phyloP scores from a whole-genome alignment of 2,329 filamentous ascomycete species.

The Exophiala sideris region DNA sequence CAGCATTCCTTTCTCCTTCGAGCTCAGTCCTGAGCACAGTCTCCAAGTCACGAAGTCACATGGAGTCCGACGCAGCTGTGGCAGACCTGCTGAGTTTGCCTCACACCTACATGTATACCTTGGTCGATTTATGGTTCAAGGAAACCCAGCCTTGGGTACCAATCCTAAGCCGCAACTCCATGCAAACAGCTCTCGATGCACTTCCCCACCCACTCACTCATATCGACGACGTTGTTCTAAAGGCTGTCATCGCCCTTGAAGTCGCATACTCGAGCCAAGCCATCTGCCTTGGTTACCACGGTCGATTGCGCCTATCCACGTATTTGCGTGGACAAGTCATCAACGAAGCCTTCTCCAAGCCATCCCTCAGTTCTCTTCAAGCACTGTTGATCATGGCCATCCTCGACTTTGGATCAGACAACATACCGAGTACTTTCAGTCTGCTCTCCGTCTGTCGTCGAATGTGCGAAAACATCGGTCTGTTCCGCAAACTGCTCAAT shows the following conservation, averaged over 20 bases:
- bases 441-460: constrained; percentile 26
- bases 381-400: constrained; percentile 27
- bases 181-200: constrained; percentile 17
- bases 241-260: constrained; percentile 26
- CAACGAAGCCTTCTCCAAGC: constrained; percentile 25
- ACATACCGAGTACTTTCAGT: constrained; percentile 27
- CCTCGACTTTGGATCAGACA: constrained; percentile 27
- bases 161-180: constrained; percentile 30
- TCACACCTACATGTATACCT: constrained; percentile 21
- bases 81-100: constrained; percentile 23
- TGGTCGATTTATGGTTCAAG: constrained; percentile 36
- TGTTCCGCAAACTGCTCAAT: constrained; percentile 25
- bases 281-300: constrained; percentile 27
- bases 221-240: constrained; percentile 26
- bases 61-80: constrained; percentile 23
- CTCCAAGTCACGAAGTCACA: background rate
- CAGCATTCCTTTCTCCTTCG: constrained; percentile 5
- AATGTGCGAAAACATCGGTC: constrained; percentile 27
- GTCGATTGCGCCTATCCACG: constrained; percentile 22
- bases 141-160: constrained; percentile 39
- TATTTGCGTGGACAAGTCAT: constrained; percentile 25
- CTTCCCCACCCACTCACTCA: constrained; percentile 21
- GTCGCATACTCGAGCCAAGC: constrained; percentile 27
- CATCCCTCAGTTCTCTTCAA: constrained; percentile 25
- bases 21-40: background rate